Percentiles rank a stretch among this genome's conserved stretches.
Evolutionary conservation across 1,284 basidiomycete genomes (phyloP).

Genomic region (Microbotryum saponariae): DNA sequence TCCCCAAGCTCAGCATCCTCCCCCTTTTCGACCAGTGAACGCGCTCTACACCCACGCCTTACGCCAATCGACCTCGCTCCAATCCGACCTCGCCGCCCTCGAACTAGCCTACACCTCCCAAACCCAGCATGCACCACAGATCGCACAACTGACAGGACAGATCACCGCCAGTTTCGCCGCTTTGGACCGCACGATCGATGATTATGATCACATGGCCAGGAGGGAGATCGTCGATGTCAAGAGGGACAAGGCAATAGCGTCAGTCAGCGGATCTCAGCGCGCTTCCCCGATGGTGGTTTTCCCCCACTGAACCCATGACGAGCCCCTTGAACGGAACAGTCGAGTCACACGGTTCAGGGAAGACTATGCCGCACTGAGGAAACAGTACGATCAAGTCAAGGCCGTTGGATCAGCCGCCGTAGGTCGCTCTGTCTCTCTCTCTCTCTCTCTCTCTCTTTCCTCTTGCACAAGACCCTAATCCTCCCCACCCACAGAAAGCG

Average conservation of each 20-base stretch:
- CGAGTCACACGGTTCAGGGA: conserved; percentile 45
- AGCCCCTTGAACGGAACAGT: conserved; percentile 26
- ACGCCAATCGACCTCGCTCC: conserved; percentile 78
- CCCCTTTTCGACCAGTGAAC: conserved; percentile 55
- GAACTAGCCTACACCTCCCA: conserved; percentile 18
- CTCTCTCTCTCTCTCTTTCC: too few species aligned
- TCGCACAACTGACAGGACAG: conserved; percentile 53
- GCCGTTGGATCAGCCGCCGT: conserved; percentile 28
- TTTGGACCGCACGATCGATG: conserved; percentile 83
- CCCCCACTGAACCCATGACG: too few species aligned
- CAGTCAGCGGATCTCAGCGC: conserved; percentile 36
- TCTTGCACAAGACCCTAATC: neutral
- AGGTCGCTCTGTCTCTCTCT: neutral
- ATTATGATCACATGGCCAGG: conserved; percentile 91
- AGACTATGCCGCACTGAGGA: conserved; percentile 44
- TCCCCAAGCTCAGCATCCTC: too few species aligned
- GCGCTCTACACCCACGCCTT: conserved; percentile 88
- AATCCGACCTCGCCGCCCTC: conserved; percentile 59
- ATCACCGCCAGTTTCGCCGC: conserved; percentile 88
- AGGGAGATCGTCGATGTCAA: conserved; percentile 89
- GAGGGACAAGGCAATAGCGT: conserved; percentile 89
- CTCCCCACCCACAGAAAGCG: conserved; percentile 47
- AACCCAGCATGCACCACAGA: conserved; percentile 11
- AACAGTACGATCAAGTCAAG: conserved; percentile 45
- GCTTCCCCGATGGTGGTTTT: too few species aligned